Base-by-base conservation (phyloP, 1,284 basidiomycete species). In the Fomitopsis pinicola region DNA sequence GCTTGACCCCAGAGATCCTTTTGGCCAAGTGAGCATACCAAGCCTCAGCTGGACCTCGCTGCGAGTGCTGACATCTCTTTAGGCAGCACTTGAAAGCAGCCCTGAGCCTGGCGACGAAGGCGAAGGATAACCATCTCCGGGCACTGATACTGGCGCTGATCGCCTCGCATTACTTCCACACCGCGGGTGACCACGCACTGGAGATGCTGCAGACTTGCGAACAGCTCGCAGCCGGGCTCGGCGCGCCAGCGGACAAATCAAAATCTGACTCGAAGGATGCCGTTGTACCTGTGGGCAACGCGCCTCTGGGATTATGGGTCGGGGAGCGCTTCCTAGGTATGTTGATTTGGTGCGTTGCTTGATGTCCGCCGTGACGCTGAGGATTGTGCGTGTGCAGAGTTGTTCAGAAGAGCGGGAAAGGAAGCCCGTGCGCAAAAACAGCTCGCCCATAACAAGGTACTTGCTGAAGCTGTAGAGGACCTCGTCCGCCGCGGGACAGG, bases 81-180 rank as follows among this genome's bases (percentile, higher is more conserved):
- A 92, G 91, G 66, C 77, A 82, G 56, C 80, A 87, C 57, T 76
- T 92, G 30, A 85, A 86, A 62, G 69, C 74, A 1, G 85, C 89
- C 0, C 78, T 92, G 0, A 77, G 80, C 17, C 73, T 85, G 14
- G 81, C 84, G 0, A 85, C 83, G 0, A 67, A 70, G 0, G 78
- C 86, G 2, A 82, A 82, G 36, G 89, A 91, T 64, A 92, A 91
- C 65, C 82, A 91, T 67, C 73, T 91, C 14, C 85, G 88, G 10
- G 87, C 87, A 7, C 75, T 89, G 3, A 77, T 89, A 6, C 77
- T 92, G 5, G 83, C 87, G 1, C 78, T 91, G 26, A 80, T 87
- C 14, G 80, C 87, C 1, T 81, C 85, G 19, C 86, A 91, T 64
- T 92, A 90, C 64, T 67, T 88, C 33, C 83, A 89, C 63, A 91